Percentiles rank a stretch among this genome's conserved stretches.
Evolutionary conservation across 2,329 filamentous ascomycete species (phyloP).

Genomic region (Pseudomassariella vexata): DNA sequence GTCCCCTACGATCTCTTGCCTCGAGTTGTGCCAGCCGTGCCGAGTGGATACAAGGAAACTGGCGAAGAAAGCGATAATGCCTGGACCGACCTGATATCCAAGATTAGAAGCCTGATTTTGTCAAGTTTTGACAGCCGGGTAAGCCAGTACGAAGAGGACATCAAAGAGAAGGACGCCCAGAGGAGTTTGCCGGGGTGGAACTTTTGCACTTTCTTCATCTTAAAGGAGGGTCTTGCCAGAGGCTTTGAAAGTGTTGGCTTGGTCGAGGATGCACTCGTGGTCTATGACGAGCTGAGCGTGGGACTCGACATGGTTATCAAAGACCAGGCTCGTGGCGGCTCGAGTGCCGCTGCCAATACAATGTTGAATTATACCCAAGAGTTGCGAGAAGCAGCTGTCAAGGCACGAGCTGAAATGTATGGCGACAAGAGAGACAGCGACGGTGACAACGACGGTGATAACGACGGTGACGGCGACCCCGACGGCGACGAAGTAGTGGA

Average conservation of each 20-base stretch:
- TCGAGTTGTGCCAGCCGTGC: slow-evolving; percentile 56
- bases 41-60: slow-evolving; percentile 61
- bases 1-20: slow-evolving; percentile 61
- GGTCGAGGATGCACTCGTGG: slow-evolving; percentile 89
- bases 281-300: slow-evolving; percentile 89
- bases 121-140: slow-evolving; percentile 87
- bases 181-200: slow-evolving; percentile 91
- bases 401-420: slow-evolving; percentile 38
- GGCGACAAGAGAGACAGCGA: slow-evolving; percentile 27
- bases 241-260: slow-evolving; percentile 95
- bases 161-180: slow-evolving; percentile 87
- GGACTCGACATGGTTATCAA: slow-evolving; percentile 78
- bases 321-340: slow-evolving; percentile 60
- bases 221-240: slow-evolving; percentile 89
- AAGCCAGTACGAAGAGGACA: slow-evolving; percentile 93
- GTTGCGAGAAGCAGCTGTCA: slow-evolving; percentile 54
- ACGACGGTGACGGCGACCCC: slow-evolving; percentile 26
- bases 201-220: slow-evolving; percentile 97
- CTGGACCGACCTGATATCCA: slow-evolving; percentile 77
- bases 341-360: slow-evolving; percentile 63
- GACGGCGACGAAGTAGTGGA: slow-evolving; percentile 39
- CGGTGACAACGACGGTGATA: slow-evolving; percentile 24
- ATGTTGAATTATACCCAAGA: slow-evolving; percentile 71
- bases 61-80: slow-evolving; percentile 74
- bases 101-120: slow-evolving; percentile 82